Base-by-base conservation (phyloP, 805 yeast genomes). In the Saturnispora galanensis region DNA sequence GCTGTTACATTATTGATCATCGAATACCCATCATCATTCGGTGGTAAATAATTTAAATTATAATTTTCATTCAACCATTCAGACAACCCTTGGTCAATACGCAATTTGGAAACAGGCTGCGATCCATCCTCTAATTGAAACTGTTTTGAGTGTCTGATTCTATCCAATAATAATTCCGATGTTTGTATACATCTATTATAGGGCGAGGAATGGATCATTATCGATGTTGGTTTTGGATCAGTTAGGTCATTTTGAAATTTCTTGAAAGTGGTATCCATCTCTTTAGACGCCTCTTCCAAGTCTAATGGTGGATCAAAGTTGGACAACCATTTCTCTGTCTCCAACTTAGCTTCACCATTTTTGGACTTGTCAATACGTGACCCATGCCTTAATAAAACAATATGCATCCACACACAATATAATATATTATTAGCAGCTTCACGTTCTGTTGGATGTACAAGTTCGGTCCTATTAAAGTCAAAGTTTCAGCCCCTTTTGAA, bases 101-200 rank as follows among this genome's bases (percentile, higher is more conserved):
- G 44, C n/a, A 69, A 53, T 36, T 60, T 56, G 21, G 56, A 48
- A 7, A 46, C 17, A 6, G 40, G 34, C 7, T 32, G 28, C 17
- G 37, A 31, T 7, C 38, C 29, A 12, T 39, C 38, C 3, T 35
- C 41, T 4, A 15, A n/a, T 28, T 50, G 31, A 10, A 41, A 29
- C 17, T 40, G 31, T 29, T 44, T 41, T 8, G 48, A 43, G 6
- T 47, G 29, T 10, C 39, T 30, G n/a, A 58, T 17, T 26, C 49
- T 56, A 10, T 51, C 52, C 2, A 59, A 29, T 18, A 65, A 39
- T 31, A 62, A 33, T 44, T 63, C 68, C 8, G 64, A 57, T 0
- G 73, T 70, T 50, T 70, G 72, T 5, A 69, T 53, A 49, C 74
- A 70, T 47, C 74, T 49, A 36, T 68, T 60, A 46, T 69, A 70